Percentiles rank a stretch among this genome's conserved stretches.
Evolutionary conservation across 2,329 filamentous ascomycete genomes (phyloP).

Genomic region (Clarireedia paspali): DNA sequence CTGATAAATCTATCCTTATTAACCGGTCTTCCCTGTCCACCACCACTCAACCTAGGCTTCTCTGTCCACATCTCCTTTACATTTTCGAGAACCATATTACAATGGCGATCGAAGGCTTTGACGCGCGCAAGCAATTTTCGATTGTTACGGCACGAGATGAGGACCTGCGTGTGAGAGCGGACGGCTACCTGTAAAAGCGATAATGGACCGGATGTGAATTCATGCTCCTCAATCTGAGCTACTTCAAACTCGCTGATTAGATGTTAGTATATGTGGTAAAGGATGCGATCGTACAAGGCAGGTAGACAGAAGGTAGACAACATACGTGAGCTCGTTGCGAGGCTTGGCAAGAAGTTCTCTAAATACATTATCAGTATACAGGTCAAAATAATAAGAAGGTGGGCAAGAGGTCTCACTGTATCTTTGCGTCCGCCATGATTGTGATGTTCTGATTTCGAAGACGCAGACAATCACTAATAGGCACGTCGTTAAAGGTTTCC

Average conservation of each 20-base stretch:
- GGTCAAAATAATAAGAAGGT: background rate
- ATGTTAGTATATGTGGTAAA: slow-evolving; percentile 16
- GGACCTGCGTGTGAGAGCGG: slow-evolving; percentile 86
- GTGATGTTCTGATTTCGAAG: slow-evolving; percentile 12
- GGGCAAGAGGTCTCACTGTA: slow-evolving; percentile 45
- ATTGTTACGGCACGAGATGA: slow-evolving; percentile 97
- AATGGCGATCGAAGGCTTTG: slow-evolving; percentile 97
- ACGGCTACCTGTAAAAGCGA: slow-evolving; percentile 97
- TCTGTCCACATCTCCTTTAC: slow-evolving; percentile 99
- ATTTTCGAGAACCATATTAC: slow-evolving; percentile 98
- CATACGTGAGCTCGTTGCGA: slow-evolving; percentile 84
- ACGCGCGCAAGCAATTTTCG: slow-evolving; percentile 94
- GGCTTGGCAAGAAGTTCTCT: slow-evolving; percentile 88
- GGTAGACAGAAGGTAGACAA: slow-evolving; percentile 20
- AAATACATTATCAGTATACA: slow-evolving; percentile 19
- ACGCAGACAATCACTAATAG: background rate
- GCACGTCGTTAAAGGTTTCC: slow-evolving; percentile 12
- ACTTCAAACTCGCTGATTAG: slow-evolving; percentile 76
- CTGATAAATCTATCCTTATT: slow-evolving; percentile 99
- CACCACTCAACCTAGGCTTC: slow-evolving; percentile 71
- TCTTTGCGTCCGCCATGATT: slow-evolving; percentile 61
- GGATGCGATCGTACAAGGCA: slow-evolving; percentile 16
- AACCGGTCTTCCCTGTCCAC: slow-evolving; percentile 81
- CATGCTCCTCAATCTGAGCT: slow-evolving; percentile 69
- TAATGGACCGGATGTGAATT: slow-evolving; percentile 72